phyloP scores from a whole-genome alignment of 345 rosid genomes.

The Brassica incana region DNA sequence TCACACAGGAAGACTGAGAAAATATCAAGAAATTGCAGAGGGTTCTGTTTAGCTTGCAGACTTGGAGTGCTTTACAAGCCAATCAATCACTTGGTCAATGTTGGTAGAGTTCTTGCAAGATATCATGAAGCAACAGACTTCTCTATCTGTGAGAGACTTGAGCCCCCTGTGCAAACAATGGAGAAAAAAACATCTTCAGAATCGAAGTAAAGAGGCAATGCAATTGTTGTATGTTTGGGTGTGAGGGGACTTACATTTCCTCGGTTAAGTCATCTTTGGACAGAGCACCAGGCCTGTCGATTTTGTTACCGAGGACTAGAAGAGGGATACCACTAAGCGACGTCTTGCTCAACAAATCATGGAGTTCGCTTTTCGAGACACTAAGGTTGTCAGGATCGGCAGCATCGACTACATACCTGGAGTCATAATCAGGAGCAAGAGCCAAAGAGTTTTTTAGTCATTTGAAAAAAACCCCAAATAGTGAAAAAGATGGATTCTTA shows the following conservation, averaged over 20 bases:
- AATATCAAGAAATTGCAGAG: constrained; percentile 27
- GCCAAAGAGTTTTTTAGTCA: not conserved
- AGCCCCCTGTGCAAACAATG: constrained; percentile 58
- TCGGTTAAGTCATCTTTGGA: constrained; percentile 80
- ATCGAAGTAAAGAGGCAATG: not conserved
- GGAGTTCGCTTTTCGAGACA: constrained; percentile 83
- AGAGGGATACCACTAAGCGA: constrained; percentile 82
- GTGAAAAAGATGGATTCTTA: constrained; percentile 33
- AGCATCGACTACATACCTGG: constrained; percentile 86
- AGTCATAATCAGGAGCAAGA: constrained; percentile 8
- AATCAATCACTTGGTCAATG: constrained; percentile 82
- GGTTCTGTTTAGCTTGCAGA: constrained; percentile 48
- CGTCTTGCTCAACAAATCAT: constrained; percentile 77
- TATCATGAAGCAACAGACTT: constrained; percentile 92
- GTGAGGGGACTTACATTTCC: constrained; percentile 59
- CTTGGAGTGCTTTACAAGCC: constrained; percentile 94
- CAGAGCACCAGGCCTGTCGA: constrained; percentile 84
- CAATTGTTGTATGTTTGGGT: not conserved
- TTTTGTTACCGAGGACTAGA: constrained; percentile 86
- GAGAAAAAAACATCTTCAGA: not conserved
- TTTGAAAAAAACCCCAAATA: not conserved
- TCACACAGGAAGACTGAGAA: constrained; percentile 24
- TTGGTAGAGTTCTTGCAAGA: constrained; percentile 94
- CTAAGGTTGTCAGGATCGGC: constrained; percentile 83
- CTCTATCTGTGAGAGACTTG: constrained; percentile 68